These are phyloP conservation scores for Xylaria polymorpha DNA, from an alignment of 2,329 filamentous ascomycete species.

Conservation along the genomic window DNA sequence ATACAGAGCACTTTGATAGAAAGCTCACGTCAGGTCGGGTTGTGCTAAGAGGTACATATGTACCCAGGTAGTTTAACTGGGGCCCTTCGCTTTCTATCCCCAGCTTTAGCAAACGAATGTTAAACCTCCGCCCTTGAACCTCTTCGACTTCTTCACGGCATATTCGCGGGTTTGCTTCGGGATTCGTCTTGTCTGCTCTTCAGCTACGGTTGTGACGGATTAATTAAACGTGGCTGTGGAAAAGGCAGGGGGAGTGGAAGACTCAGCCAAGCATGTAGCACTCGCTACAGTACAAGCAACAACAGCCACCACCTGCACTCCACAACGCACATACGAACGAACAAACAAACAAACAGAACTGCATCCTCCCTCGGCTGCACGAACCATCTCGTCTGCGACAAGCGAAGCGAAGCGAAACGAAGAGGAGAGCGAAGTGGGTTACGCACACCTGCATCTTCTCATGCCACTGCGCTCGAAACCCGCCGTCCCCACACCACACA, in stretches of 20 bases:
- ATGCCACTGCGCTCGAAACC: background rate
- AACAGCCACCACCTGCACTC: background rate
- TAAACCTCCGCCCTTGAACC: background rate
- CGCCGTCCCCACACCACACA: background rate
- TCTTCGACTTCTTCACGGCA: background rate
- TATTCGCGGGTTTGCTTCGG: background rate
- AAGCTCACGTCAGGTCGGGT: background rate
- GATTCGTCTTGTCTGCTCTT: background rate
- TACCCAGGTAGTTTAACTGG: background rate
- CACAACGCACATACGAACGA: background rate
- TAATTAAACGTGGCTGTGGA: background rate
- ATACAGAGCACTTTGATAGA: background rate
- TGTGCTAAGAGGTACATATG: background rate
- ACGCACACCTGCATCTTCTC: background rate
- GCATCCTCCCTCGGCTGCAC: background rate
- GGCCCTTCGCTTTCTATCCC: background rate
- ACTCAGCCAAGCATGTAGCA: slow-evolving; percentile 1
- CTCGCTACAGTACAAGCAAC: background rate
- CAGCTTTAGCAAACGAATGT: background rate
- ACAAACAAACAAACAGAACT: background rate
- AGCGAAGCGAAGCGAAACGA: background rate
- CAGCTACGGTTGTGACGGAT: background rate
- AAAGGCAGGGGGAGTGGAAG: background rate
- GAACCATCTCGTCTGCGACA: background rate
- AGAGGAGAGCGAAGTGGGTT: background rate